phyloP scores from a whole-genome alignment of 2,329 filamentous ascomycete genomes.

The Orbilia blumenaviensis region DNA sequence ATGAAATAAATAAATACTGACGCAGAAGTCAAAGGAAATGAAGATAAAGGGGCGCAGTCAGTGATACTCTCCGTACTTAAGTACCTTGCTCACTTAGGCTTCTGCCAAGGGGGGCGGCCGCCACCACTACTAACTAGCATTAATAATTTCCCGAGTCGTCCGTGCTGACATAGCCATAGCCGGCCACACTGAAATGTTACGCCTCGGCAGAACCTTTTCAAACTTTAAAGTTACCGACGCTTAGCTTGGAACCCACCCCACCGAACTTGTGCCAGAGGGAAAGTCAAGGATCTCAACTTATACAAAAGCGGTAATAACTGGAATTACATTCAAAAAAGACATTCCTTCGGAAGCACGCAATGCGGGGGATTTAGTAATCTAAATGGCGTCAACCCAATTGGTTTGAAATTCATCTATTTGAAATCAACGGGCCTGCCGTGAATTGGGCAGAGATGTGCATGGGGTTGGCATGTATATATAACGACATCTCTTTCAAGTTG shows the following conservation, averaged over 20 bases:
- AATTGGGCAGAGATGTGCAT: background rate
- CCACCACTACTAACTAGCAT: too few species aligned
- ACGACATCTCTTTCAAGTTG: background rate
- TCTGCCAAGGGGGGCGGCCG: too few species aligned
- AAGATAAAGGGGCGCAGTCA: too few species aligned
- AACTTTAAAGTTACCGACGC: background rate
- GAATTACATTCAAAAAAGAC: background rate
- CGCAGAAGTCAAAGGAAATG: too few species aligned
- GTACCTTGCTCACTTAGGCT: too few species aligned
- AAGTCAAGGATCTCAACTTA: background rate
- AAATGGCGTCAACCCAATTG: conserved; percentile 28
- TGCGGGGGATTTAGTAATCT: conserved; percentile 45
- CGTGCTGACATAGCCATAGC: background rate
- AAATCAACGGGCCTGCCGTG: background rate
- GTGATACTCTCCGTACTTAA: too few species aligned
- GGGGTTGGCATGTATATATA: conserved; percentile 3
- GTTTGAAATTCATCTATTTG: conserved; percentile 27
- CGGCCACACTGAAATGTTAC: background rate
- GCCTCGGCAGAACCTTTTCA: background rate
- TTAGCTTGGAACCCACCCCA: background rate
- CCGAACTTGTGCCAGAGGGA: background rate
- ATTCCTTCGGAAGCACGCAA: conserved; percentile 25
- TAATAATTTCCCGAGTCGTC: too few species aligned
- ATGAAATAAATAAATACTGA: too few species aligned
- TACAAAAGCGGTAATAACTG: background rate